Percentiles rank a stretch among this genome's conserved stretches.
Evolutionary conservation across 2,329 filamentous ascomycete species (phyloP).

Genomic region (Colletotrichum sp.): DNA sequence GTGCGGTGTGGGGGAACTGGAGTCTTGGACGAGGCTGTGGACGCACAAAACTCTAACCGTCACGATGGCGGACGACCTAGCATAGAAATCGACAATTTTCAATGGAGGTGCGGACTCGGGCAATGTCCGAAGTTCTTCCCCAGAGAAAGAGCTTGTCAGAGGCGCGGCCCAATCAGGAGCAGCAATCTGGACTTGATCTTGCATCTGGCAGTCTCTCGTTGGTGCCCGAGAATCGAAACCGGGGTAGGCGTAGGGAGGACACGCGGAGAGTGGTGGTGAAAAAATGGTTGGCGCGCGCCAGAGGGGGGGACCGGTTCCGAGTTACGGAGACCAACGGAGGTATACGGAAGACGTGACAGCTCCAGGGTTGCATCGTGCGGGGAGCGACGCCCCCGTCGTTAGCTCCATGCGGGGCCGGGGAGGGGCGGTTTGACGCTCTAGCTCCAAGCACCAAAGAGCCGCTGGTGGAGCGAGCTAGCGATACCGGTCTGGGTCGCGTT

Average conservation of each 20-base stretch:
- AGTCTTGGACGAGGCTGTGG: constrained; percentile 4
- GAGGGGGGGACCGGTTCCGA: neutral
- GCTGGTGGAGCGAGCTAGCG: constrained; percentile 11
- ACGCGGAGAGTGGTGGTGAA: neutral
- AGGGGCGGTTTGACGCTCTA: neutral
- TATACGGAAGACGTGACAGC: constrained; percentile 14
- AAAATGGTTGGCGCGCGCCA: constrained; percentile 5
- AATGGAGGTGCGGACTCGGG: constrained; percentile 3
- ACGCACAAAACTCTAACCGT: constrained; percentile 14
- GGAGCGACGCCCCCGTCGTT: constrained; percentile 8
- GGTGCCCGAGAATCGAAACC: constrained; percentile 10
- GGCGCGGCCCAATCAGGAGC: neutral
- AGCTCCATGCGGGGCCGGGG: constrained; percentile 17
- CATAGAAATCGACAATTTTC: neutral
- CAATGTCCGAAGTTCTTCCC: constrained; percentile 14
- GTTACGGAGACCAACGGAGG: constrained; percentile 16
- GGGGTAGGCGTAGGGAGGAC: neutral
- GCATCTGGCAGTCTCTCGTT: constrained; percentile 14
- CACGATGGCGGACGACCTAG: neutral
- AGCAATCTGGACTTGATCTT: constrained; percentile 7
- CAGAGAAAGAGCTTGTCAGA: neutral
- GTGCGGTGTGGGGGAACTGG: constrained; percentile 2
- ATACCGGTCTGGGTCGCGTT: neutral
- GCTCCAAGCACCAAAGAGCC: constrained; percentile 10
- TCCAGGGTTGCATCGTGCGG: constrained; percentile 17